Percentiles rank a stretch among this genome's conserved stretches.
Evolutionary conservation across 2,329 filamentous ascomycete species (phyloP).

Genomic region (Blastomyces parvus): DNA sequence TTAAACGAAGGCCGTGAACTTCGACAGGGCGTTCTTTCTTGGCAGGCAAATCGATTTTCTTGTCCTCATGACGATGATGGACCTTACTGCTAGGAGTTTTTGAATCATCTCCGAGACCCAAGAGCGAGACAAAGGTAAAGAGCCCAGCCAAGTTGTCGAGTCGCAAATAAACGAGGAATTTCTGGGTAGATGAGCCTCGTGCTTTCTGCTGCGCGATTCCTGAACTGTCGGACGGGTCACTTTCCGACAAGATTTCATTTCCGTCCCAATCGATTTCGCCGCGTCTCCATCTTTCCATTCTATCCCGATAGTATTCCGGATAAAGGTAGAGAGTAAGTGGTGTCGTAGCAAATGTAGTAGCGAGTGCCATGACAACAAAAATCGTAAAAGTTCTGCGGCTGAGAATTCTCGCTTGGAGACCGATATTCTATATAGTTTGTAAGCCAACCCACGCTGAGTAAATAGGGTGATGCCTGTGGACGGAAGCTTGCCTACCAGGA

Average conservation of each 20-base stretch:
- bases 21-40: slow-evolving; percentile 44
- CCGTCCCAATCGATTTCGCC: slow-evolving; percentile 88
- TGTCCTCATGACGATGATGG: slow-evolving; percentile 26
- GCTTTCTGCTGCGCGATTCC: slow-evolving; percentile 42
- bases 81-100: slow-evolving; percentile 25
- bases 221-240: slow-evolving; percentile 38
- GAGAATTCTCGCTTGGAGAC: slow-evolving; percentile 71
- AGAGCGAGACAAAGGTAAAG: slow-evolving; percentile 70
- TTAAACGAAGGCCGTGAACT: slow-evolving; percentile 73
- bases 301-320: slow-evolving; percentile 65
- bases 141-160: slow-evolving; percentile 75
- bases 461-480: slow-evolving; percentile 6
- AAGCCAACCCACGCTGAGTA: background rate
- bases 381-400: slow-evolving; percentile 79
- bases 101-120: slow-evolving; percentile 48
- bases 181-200: slow-evolving; percentile 46
- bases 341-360: slow-evolving; percentile 77
- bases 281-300: slow-evolving; percentile 63
- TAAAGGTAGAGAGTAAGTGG: slow-evolving; percentile 66
- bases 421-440: slow-evolving; percentile 54
- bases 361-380: slow-evolving; percentile 85
- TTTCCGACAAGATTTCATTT: slow-evolving; percentile 38
- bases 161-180: slow-evolving; percentile 69
- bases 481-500: slow-evolving; percentile 53
- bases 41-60: slow-evolving; percentile 14